Percentiles rank a stretch among this genome's conserved stretches.
Evolutionary conservation across 108 stramenopile species (phyloP).

Genomic region (Mediolabrus comicus): DNA sequence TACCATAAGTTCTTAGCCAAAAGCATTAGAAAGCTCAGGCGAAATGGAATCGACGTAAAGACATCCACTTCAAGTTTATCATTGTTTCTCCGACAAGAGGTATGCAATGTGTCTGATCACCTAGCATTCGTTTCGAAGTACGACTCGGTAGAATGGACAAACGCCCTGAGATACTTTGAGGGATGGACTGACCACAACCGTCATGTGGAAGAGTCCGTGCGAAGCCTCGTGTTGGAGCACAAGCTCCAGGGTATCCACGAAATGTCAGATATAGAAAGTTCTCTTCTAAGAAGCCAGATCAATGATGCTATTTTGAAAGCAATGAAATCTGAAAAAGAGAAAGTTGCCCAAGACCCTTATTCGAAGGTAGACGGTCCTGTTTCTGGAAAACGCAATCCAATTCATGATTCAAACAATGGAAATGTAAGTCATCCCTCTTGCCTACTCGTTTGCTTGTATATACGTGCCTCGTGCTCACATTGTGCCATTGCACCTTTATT

Average conservation of each 20-base stretch:
- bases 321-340: conserved; percentile 63
- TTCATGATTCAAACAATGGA: not conserved
- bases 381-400: not conserved
- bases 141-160: conserved; percentile 85
- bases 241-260: conserved; percentile 54
- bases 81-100: conserved; percentile 84
- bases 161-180: conserved; percentile 60
- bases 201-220: conserved; percentile 37
- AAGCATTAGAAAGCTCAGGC: conserved; percentile 90
- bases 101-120: conserved; percentile 87
- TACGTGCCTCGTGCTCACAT: conserved; percentile 1
- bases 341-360: conserved; percentile 48
- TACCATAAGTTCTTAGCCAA: conserved; percentile 91
- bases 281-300: conserved; percentile 71
- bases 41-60: conserved; percentile 85
- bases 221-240: conserved; percentile 53
- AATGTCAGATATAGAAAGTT: conserved; percentile 62
- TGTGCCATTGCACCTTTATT: not conserved
- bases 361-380: conserved; percentile 22
- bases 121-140: conserved; percentile 79
- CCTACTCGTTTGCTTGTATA: not conserved
- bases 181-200: conserved; percentile 68
- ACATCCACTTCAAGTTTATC: conserved; percentile 71
- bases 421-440: not conserved
- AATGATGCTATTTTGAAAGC: conserved; percentile 74